Evolutionary conservation across 2,329 filamentous ascomycete genomes (phyloP), one percentile per base, ranked within the genome.

Genomic region (Hymenoscyphus albidus): DNA sequence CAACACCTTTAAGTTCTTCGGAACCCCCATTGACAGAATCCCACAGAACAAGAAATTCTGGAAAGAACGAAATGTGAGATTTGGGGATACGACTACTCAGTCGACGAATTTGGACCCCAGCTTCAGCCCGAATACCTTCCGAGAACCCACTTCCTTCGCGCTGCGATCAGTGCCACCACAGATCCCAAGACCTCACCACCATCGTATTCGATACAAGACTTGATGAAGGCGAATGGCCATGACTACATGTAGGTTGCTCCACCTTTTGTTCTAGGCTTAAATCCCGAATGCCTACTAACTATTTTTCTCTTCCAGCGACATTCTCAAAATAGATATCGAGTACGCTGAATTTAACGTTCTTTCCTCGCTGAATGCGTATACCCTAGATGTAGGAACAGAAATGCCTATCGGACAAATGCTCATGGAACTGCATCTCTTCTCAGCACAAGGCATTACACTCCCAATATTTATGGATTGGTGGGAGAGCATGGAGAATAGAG

Each of bases 251-350:
- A 57, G 5, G 61, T 58, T 44, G 10, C 14, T n/a, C 14, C 31
- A 14, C 5, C 27, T 16, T n/a, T 10, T 35, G 35, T 7, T 35
- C 35, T 35, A 35, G 35, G 35, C 9, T 10, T 35, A 10, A 35
- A 35, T 35, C 35, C 35, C 35, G 35, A 35, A 35, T 4, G 35
- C 35, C 35, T 76, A 18, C 54, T 57, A 57, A 57, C 35, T n/a
- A 51, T 4, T 5, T 4, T 7, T 18, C 27, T 56, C 51, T n/a
- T 39, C 7, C 39, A 76, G 74, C 62, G 77, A 79, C 65, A 72
- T 79, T 51, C 65, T 78, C 44, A 78, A 79, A 68, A 77, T 78
- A 67, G 77, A 78, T 62, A 77, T 78, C 59, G 77, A 78, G 63
- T 74, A 73, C 48, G 70, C 70, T 39, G 77, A 78, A 67, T 78